Conservation (phyloP, 2,329 filamentous ascomycete species). For the Rhynchosporium agropyri region DNA sequence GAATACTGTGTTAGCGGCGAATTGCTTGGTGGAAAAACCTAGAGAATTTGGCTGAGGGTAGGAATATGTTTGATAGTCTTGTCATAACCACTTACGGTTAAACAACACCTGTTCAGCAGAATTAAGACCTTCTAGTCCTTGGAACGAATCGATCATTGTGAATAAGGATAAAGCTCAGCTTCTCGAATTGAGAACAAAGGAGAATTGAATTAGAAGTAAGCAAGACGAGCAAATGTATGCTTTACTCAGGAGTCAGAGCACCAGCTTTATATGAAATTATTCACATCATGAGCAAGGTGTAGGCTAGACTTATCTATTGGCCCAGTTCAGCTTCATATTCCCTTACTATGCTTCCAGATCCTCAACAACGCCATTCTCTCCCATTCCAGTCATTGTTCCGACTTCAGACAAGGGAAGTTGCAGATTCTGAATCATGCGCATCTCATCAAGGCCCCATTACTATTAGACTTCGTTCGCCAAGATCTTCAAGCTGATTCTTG, state of each 20-base stretch:
- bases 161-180: slow-evolving; percentile 10
- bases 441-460: not conserved
- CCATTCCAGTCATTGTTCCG: slow-evolving; percentile 9
- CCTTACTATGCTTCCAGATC: not conserved
- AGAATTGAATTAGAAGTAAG: not conserved
- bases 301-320: not conserved
- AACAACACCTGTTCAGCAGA: slow-evolving; percentile 22
- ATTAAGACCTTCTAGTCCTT: slow-evolving; percentile 19
- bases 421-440: not conserved
- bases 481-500: too few species aligned
- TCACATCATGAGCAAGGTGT: not conserved
- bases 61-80: not conserved
- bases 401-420: not conserved
- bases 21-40: not conserved
- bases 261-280: not conserved
- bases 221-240: not conserved
- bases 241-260: not conserved
- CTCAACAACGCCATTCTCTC: not conserved
- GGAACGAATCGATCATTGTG: slow-evolving; percentile 21
- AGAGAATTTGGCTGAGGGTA: slow-evolving; percentile 27
- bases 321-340: not conserved
- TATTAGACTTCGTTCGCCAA: not conserved
- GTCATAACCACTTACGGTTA: slow-evolving; percentile 3
- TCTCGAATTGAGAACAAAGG: not conserved
- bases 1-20: not conserved